Evolutionary conservation across 495 filamentous ascomycete species (phyloP), one percentile per base, ranked within the genome.

Genomic region (Tetracladium setigerum): DNA sequence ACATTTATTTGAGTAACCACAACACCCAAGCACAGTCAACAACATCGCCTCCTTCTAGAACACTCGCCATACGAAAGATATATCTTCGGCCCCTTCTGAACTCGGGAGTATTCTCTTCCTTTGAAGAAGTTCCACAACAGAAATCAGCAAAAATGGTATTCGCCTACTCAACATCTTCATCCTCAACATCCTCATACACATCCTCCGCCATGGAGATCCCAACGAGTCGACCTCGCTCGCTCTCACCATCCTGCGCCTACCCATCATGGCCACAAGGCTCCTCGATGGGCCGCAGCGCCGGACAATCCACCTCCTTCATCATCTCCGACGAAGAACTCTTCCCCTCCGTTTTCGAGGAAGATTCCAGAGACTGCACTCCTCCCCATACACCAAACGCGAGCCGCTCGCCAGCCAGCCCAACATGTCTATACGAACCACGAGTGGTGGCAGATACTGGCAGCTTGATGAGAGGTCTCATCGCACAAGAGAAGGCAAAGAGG

Each of bases 321-420:
- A 68, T 77, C 46, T 73, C 73, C 6, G 73, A 77, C 45, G 73
- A 77, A 49, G 73, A 77, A 34, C 66, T 77, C 16, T 68, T 71
- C 47, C 58, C 69, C 46, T 59, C 63, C 54, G 63, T 63, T 53
- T 52, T 63, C 59, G 53, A 64, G 58, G 55, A 58, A 13, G 34
- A 33, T 4, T 52, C 49, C 11, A 30, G 13, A 40, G 55, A 58
- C 30, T 54, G 47, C 47, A 51, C 57, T 14, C 57, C 57, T 30
- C 41, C 45, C 2, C n/a, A 19, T 7, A 56, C 51, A 11, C 56
- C 56, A 36, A 8, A 41, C 30, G 33, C 32, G 15, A 46, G 42
- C 16, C 43, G 54, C 5, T 56, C 53, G 4, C 57, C 53, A 13
- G 52, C 45, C 9, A 44, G 36, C 5, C 33, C 42, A 22, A 42